Base-by-base conservation (phyloP, 345 rosid species). In the Streptanthus diversifolius region DNA sequence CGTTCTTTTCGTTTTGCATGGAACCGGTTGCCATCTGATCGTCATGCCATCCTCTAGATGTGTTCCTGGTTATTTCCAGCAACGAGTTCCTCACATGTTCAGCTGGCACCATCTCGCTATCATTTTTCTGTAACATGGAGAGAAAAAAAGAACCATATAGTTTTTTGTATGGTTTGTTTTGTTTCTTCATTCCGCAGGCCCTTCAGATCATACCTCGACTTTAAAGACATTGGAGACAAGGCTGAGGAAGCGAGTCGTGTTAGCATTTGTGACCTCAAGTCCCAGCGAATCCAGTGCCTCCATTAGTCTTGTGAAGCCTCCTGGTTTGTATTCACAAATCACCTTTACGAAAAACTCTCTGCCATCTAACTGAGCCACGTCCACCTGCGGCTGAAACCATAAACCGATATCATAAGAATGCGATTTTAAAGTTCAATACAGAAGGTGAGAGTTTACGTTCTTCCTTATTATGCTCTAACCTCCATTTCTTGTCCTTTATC, bases 401-500 rank as follows among this genome's bases (percentile, higher is more conserved):
- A 78, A 67, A 51, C 49, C 7, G 2, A 63, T 43, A 52, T 13
- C 36, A 37, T 63, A 19, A 64, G 13, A 36, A 21, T 22, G 7
- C 4, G 29, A 27, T 19, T 6, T 76, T 62, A 1, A 62, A 69
- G 30, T 43, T 52, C 44, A 56, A 8, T 30, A 35, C 13, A 66
- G 24, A 68, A 52, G 17, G 47, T 66, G 15, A 61, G 53, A 40
- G 24, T 25, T 35, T 62, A 24, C 1, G 60, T 43, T 60, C 17
- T 29, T 47, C 39, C 9, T 25, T 57, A 30, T 32, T 15, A 66
- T 48, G 41, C n/a, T 75, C 74, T 39, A 53, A 87, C 97, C 98
- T 89, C 98, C 97, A 95, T 95, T 59, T 90, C 97, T 67, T 88
- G 99, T 73, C 84, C 83, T 83, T 88, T 88, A 41, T 90, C 90